Percentiles rank a stretch among this genome's conserved stretches.
phyloP scores from a whole-genome alignment of 2,329 filamentous ascomycete genomes.

The Rhinocladiella similis region DNA sequence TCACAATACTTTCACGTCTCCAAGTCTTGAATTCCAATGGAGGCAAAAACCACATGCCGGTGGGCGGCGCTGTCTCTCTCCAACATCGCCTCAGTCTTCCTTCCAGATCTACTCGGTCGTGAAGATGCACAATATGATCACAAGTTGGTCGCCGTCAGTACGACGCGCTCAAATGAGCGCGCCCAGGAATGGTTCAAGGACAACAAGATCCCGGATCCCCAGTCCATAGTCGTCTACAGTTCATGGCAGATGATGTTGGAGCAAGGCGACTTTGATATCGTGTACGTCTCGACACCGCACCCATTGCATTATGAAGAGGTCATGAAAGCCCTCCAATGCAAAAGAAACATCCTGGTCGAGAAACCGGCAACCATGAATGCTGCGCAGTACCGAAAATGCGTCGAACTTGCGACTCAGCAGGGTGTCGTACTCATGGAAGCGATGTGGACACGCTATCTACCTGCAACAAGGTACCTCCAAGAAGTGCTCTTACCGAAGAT shows the following conservation, averaged over 20 bases:
- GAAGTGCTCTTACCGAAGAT: constrained; percentile 62
- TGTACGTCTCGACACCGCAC: constrained; percentile 36
- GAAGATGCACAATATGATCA: constrained; percentile 26
- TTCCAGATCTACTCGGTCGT: constrained; percentile 29
- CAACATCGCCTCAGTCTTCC: constrained; percentile 30
- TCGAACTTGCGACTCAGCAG: constrained; percentile 15
- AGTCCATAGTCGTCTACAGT: constrained; percentile 27
- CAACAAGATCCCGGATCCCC: constrained; percentile 28
- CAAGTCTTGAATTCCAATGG: not conserved
- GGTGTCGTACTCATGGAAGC: constrained; percentile 34
- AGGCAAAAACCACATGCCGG: constrained; percentile 16
- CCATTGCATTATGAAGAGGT: constrained; percentile 32
- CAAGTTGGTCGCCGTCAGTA: constrained; percentile 30
- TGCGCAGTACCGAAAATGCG: constrained; percentile 24
- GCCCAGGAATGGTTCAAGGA: constrained; percentile 28
- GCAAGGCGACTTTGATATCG: constrained; percentile 33
- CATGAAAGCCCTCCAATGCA: constrained; percentile 25
- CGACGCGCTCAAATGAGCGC: constrained; percentile 26
- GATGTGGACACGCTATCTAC: constrained; percentile 34
- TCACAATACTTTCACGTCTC: not conserved
- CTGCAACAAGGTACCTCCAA: constrained; percentile 30
- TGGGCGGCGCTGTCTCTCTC: constrained; percentile 30
- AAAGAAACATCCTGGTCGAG: constrained; percentile 32
- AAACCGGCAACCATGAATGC: constrained; percentile 34
- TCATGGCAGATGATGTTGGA: constrained; percentile 32